A percentile compares a stretch with the other conserved stretches of the same genome.
Conservation (phyloP, 2,329 filamentous ascomycete species). For the Ampelomyces quisqualis region DNA sequence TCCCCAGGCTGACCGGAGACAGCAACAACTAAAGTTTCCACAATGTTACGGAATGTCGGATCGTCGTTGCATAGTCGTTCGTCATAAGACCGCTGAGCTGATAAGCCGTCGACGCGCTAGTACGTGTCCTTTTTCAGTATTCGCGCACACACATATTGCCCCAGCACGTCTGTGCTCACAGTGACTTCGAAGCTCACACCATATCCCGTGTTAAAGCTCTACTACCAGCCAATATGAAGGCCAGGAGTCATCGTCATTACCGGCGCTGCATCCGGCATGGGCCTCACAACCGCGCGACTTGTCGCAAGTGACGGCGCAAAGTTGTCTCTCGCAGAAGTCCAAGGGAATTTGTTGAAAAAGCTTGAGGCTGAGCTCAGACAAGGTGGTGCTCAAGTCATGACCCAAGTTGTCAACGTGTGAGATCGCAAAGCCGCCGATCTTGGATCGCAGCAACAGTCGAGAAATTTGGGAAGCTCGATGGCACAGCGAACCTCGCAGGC, state of each 20-base stretch:
- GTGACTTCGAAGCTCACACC: too few species aligned
- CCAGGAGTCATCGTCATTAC: constrained; percentile 37
- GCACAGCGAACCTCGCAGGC: constrained; percentile 50
- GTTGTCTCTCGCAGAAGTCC: constrained; percentile 36
- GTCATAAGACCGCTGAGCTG: too few species aligned
- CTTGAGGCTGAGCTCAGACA: constrained; percentile 22
- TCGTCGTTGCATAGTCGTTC: too few species aligned
- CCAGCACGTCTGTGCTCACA: too few species aligned
- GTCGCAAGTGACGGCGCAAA: constrained; percentile 33
- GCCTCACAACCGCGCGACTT: constrained; percentile 28
- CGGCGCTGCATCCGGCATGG: constrained; percentile 36
- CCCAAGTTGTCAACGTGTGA: constrained; percentile 53
- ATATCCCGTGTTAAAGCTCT: too few species aligned
- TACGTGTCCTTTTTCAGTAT: too few species aligned
- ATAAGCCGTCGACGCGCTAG: too few species aligned
- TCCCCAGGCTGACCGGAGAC: too few species aligned
- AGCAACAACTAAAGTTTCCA: too few species aligned
- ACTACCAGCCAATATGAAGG: constrained; percentile 32
- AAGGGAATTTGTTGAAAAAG: constrained; percentile 27
- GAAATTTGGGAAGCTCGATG: constrained; percentile 51
- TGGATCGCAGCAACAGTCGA: constrained; percentile 53
- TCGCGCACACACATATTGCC: too few species aligned
- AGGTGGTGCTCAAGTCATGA: constrained; percentile 27
- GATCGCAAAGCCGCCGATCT: constrained; percentile 49
- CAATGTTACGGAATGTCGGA: too few species aligned